These are phyloP conservation scores for Rosellinia necatrix DNA, from an alignment of 2,329 filamentous ascomycete genomes.

Conservation along the genomic window DNA sequence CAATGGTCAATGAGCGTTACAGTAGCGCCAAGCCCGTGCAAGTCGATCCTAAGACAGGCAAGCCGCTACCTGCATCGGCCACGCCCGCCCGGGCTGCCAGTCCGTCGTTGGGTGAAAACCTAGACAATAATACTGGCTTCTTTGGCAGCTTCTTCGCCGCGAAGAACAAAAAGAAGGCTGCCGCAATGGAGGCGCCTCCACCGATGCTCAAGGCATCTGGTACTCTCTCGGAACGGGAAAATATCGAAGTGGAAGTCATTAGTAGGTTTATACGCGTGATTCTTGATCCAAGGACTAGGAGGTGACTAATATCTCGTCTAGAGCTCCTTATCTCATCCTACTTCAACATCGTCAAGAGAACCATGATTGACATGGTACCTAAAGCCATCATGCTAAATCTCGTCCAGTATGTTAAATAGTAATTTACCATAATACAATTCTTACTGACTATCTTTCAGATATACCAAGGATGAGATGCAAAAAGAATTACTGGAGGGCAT, in stretches of 20 bases:
- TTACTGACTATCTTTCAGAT: slow-evolving; percentile 55
- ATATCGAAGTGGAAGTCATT: slow-evolving; percentile 96
- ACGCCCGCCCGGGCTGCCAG: slow-evolving; percentile 75
- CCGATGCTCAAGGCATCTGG: slow-evolving; percentile 92
- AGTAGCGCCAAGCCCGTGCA: slow-evolving; percentile 82
- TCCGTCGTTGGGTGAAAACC: slow-evolving; percentile 65
- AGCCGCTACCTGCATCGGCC: slow-evolving; percentile 73
- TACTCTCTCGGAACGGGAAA: slow-evolving; percentile 90
- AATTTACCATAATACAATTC: background rate
- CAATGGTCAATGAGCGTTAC: slow-evolving; percentile 93
- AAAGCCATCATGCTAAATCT: slow-evolving; percentile 99
- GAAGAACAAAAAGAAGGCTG: slow-evolving; percentile 99
- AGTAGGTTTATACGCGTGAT: slow-evolving; percentile 65
- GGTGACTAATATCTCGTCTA: slow-evolving; percentile 44
- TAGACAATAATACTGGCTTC: slow-evolving; percentile 73
- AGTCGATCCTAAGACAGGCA: slow-evolving; percentile 98
- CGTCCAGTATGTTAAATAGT: slow-evolving; percentile 79
- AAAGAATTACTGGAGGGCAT: slow-evolving; percentile 95
- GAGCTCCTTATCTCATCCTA: slow-evolving; percentile 95
- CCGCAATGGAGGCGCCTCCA: slow-evolving; percentile 97
- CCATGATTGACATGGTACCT: slow-evolving; percentile 99
- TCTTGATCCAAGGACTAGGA: slow-evolving; percentile 5
- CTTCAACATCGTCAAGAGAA: slow-evolving; percentile 96
- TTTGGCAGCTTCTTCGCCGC: slow-evolving; percentile 98
- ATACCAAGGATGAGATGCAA: slow-evolving; percentile 98